These are phyloP conservation scores for Jatropha multifida DNA, from an alignment of 441 rosid genomes.

Conservation along the genomic window DNA sequence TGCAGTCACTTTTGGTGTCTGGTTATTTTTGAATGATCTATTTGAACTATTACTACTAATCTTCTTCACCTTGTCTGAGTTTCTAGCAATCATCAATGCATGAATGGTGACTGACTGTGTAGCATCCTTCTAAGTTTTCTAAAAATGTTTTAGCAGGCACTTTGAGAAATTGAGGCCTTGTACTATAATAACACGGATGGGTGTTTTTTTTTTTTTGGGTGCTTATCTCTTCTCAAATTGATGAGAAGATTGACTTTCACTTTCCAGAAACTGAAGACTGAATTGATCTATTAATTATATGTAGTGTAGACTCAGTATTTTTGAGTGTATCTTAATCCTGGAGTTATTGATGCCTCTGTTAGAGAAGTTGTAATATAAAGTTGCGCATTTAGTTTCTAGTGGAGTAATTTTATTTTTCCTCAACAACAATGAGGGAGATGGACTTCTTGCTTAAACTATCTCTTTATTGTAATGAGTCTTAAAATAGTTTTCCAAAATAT, in stretches of 20 bases:
- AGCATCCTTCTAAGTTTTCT: not conserved
- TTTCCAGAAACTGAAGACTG: not conserved
- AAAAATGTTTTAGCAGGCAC: not conserved
- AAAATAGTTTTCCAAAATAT: not conserved
- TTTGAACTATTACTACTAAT: not conserved
- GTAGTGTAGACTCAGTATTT: too few relatives aligned
- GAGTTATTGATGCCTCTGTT: not conserved
- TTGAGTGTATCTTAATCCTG: not conserved
- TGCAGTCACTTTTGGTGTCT: not conserved
- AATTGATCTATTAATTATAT: not conserved
- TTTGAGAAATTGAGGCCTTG: not conserved
- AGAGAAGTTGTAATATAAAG: not conserved
- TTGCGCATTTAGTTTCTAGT: not conserved
- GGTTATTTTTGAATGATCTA: conserved; percentile 8
- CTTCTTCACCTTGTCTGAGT: not conserved
- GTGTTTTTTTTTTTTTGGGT: not conserved
- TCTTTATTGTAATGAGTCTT: not conserved
- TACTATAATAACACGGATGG: not conserved
- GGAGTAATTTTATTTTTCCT: not conserved
- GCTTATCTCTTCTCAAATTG: not conserved
- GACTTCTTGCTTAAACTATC: not conserved
- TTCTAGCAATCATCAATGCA: not conserved
- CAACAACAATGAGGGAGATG: not conserved
- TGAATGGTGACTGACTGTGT: not conserved
- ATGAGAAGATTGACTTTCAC: not conserved